Conservation (phyloP, 208 protist species). For the Wallacemonas sp. region DNA sequence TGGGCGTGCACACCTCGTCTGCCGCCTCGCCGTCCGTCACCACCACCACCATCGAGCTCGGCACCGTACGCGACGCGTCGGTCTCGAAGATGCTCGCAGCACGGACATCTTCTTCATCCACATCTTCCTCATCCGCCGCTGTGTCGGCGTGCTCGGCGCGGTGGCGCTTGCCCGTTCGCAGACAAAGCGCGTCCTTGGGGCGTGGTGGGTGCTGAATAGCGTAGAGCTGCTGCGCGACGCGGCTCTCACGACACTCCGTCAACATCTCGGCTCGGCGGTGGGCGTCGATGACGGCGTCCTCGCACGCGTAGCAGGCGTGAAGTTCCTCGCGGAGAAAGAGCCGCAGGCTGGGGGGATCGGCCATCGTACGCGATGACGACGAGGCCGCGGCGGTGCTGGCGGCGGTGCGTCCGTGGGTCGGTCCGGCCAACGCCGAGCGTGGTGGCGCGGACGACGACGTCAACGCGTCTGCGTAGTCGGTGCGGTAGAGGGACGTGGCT, state of each 20-base stretch:
- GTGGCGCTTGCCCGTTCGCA: slow-evolving; percentile 2
- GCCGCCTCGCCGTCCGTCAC: too few species aligned
- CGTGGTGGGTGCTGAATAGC: not conserved
- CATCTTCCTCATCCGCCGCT: not conserved
- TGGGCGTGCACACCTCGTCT: too few species aligned
- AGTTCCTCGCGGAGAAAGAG: slow-evolving; percentile 23
- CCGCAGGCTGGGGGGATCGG: not conserved
- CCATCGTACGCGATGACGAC: too few species aligned
- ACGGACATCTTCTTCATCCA: not conserved
- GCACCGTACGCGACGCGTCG: too few species aligned
- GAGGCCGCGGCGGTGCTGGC: too few species aligned
- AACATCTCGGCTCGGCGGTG: not conserved
- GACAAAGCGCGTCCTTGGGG: not conserved
- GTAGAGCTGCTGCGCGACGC: slow-evolving; percentile 4
- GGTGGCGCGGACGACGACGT: too few species aligned
- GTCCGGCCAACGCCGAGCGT: too few species aligned
- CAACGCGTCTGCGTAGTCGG: not conserved
- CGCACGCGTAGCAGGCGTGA: slow-evolving; percentile 22
- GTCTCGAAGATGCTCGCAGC: too few species aligned
- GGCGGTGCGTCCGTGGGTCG: too few species aligned
- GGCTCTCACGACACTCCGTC: not conserved
- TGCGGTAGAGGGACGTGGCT: slow-evolving; percentile 21
- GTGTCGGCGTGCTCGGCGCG: too few species aligned
- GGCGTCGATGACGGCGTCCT: slow-evolving; percentile 20
- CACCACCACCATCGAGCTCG: not conserved